Base-by-base conservation (phyloP, 495 filamentous ascomycete species). In the Elasticomyces elasticus region DNA sequence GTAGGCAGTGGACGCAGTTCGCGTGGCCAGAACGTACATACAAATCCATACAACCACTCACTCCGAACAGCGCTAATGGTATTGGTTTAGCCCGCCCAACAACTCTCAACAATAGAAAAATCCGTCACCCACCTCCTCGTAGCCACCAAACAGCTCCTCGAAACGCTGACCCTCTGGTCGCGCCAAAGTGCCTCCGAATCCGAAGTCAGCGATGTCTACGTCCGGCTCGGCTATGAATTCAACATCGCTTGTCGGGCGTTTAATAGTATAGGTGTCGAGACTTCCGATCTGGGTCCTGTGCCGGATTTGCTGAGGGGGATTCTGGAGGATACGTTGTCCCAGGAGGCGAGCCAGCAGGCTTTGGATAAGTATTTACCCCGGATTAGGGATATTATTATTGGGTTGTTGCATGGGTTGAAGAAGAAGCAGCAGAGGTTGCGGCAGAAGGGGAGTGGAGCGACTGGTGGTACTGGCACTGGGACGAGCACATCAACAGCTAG, bases 361-460 rank as follows among this genome's bases (percentile, higher is more conserved):
- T 75, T 98, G 45, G 92, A 98, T 62, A 81, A 81, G 58, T 97
- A 89, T 67, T 75, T 98, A 26, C 92, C 92, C 0, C 82, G 82
- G 24, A 97, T 97, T 58, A 81, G 92, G 56, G 92, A 98, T 67
- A 98, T 98, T 56, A 98, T 98, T 64, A 96, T 98, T 63, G 94
- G 91, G 62, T 78, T 98, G 11, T 79, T 98, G 10, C 90, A 97
- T 67, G 92, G 92, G 1, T 69, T 98, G 31, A 98, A 98, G 71
- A 81, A 89, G 67, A 98, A 98, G 69, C 92, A 98, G 61, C 87
- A 90, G 54, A 86, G 85, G 57, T 67, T 98, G 60, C 79, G 92
- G 27, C 88, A 91, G 60, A 86, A 84, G 23, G 79, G 77, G 58
- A 74, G 77, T 7, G 38, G 25, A 10, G 27, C 15, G 22, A 79